Conservation (phyloP, 2,329 filamentous ascomycete species). For the Ophioceras dolichostomum region DNA sequence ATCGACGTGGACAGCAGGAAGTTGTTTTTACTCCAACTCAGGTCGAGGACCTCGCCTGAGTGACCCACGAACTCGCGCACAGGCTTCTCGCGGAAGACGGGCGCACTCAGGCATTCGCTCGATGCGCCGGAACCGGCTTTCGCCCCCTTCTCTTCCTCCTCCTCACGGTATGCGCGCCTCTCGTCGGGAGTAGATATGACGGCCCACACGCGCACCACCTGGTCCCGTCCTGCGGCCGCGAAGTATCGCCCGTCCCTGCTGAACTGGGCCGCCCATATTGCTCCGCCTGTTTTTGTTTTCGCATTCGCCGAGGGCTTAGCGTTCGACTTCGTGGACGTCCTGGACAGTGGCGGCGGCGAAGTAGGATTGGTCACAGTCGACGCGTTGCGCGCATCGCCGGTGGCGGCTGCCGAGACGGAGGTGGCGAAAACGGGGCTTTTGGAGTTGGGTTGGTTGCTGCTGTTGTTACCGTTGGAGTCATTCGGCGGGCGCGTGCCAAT, state of each 20-base stretch:
- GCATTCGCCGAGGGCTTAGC: no score
- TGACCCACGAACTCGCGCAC: conserved; percentile 74
- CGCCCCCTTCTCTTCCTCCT: conserved; percentile 33
- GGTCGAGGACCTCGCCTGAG: conserved; percentile 71
- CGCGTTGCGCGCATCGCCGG: conserved; percentile 24
- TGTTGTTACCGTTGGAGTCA: conserved; percentile 11
- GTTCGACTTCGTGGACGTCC: no score
- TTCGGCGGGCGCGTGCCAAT: conserved; percentile 37
- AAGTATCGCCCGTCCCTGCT: conserved; percentile 85
- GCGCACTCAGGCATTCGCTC: conserved; percentile 64
- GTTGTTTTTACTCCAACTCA: conserved; percentile 99
- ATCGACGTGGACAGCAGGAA: conserved; percentile 92
- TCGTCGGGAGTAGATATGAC: conserved; percentile 78
- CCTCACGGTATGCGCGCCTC: conserved; percentile 58
- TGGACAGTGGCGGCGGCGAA: no score
- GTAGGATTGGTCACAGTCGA: no score
- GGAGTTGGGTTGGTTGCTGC: conserved; percentile 1
- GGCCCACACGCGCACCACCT: conserved; percentile 75
- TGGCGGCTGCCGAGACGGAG: conserved; percentile 15
- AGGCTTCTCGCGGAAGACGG: conserved; percentile 75
- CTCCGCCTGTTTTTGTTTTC: conserved; percentile 35
- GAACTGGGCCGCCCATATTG: conserved; percentile 88
- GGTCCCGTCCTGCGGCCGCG: conserved; percentile 85
- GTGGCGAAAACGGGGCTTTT: conserved; percentile 11
- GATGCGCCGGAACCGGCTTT: conserved; percentile 26